Base-by-base conservation (phyloP, 768 basidiomycete species). In the Podaxis pistillaris region DNA sequence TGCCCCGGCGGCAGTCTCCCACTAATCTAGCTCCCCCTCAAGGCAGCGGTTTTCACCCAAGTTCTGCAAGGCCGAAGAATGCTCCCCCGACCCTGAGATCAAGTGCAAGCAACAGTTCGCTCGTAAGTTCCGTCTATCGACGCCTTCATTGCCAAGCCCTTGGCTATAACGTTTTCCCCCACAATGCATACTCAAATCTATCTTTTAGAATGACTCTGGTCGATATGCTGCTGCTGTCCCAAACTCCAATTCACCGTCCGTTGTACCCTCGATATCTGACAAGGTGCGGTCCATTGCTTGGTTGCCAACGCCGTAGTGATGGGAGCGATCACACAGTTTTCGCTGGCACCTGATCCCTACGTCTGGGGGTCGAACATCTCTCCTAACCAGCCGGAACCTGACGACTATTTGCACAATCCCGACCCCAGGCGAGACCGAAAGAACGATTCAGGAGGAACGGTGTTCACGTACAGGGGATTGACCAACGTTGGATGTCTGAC, bases 321-420 rank as follows among this genome's bases (percentile, higher is more conserved):
- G 50, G 38, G 30, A 28, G 17, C 17, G 22, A 49, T 30, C 36
- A n/a, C 52, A 8, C 50, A 92, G 89, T 91, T 84, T 69, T 89
- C 89, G 15, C 82, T 91, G 22, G 85, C 89, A 5, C 83, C 89
- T 1, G 89, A 91, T 73, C 90, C 90, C 2, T 74, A 80, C 13
- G 83, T 80, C 0, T 92, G 90, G 90, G 89, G 88, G 1, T 83
- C 88, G 37, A 83, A 88, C 66, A 74, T 89, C 63, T 85, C 84
- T 6, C 81, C 81, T 41, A 79, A 79, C 64, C 75, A 81, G 58
- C 71, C 78, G 3, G 89, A 91, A 71, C 75, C 83, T 15, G 89
- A 91, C 64, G 89, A 91, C 71, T 81, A 81, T 60, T 80, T 91
- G n/a, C 89, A 91, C 70, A 88, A 88, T 66, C 87, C 88, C 2